Percentiles rank a stretch among this genome's conserved stretches.
phyloP scores from a whole-genome alignment of 202 grass and related monocot genomes.

The Zoysia matrella region DNA sequence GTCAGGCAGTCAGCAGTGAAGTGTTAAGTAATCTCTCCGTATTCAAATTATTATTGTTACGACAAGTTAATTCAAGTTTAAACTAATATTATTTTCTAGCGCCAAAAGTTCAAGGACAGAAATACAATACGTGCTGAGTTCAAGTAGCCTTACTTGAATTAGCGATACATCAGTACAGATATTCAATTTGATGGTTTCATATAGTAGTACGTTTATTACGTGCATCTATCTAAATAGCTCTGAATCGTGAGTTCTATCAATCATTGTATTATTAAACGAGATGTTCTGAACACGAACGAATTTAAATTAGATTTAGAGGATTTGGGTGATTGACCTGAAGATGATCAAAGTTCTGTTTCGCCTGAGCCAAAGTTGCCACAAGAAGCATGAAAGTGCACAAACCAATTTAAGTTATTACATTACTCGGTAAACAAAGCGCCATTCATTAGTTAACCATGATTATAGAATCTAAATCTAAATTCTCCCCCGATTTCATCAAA shows the following conservation, averaged over 20 bases:
- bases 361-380: not conserved
- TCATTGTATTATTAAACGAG: not conserved
- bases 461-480: not conserved
- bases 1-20: not conserved
- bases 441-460: not conserved
- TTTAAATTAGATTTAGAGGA: not conserved
- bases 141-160: not conserved
- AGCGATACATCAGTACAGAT: not conserved
- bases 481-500: constrained; percentile 20
- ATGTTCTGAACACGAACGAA: not conserved
- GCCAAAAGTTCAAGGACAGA: no score
- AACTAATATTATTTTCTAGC: no score
- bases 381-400: not conserved
- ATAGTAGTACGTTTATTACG: no score
- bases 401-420: no score
- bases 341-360: not conserved
- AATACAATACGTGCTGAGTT: not conserved
- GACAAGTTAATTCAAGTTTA: not conserved
- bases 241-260: not conserved
- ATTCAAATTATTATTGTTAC: not conserved
- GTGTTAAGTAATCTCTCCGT: not conserved
- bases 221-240: not conserved
- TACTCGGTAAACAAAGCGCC: not conserved
- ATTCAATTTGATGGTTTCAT: not conserved
- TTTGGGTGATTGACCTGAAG: not conserved